phyloP scores from a whole-genome alignment of 1,284 basidiomycete genomes.

The Tilletia horrida region DNA sequence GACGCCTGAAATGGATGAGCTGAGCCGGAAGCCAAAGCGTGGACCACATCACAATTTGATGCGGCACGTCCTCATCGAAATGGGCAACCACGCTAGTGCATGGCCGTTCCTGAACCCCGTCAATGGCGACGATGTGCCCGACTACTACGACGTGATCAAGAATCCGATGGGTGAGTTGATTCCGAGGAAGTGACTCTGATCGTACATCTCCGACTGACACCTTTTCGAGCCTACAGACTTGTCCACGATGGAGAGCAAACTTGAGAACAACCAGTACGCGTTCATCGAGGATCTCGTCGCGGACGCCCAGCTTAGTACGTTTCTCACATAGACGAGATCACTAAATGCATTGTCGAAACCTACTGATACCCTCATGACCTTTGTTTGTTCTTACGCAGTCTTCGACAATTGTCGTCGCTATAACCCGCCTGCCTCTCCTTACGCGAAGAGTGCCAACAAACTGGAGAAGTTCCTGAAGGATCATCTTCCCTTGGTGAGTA shows the following conservation, averaged over 20 bases:
- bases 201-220: not conserved
- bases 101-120: conserved; percentile 89
- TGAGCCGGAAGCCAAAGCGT: conserved; percentile 64
- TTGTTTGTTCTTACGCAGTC: conserved; percentile 57
- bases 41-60: conserved; percentile 66
- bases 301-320: conserved; percentile 63
- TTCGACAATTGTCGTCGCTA: conserved; percentile 89
- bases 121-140: conserved; percentile 74
- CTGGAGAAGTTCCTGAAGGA: conserved; percentile 63
- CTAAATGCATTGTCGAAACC: conserved; percentile 19
- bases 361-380: conserved; percentile 58
- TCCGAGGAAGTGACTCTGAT: not conserved
- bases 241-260: conserved; percentile 84
- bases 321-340: conserved; percentile 11
- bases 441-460: conserved; percentile 78
- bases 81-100: conserved; percentile 74
- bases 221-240: conserved; percentile 64
- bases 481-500: conserved; percentile 27
- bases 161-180: conserved; percentile 79
- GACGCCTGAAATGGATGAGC: conserved; percentile 78
- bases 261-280: conserved; percentile 73
- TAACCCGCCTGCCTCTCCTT: conserved; percentile 80
- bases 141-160: conserved; percentile 88
- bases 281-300: conserved; percentile 72
- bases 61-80: conserved; percentile 77